A percentile compares a stretch with the other conserved stretches of the same genome.
phyloP scores from a whole-genome alignment of 2,329 filamentous ascomycete genomes.

The Grosmannia clavigera region DNA sequence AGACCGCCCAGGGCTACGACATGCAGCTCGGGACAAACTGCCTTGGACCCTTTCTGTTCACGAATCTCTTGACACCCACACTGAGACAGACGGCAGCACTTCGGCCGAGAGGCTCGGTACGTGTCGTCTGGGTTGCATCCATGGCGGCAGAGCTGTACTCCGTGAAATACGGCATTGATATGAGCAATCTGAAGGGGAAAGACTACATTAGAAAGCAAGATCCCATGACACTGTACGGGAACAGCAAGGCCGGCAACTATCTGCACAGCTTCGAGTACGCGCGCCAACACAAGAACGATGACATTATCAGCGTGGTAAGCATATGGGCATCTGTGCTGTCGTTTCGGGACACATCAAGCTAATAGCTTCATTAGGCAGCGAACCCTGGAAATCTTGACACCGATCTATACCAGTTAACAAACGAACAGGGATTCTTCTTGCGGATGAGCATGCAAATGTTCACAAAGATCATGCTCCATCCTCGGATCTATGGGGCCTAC shows the following conservation, averaged over 20 bases:
- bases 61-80: constrained; percentile 14
- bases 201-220: not conserved
- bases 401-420: constrained; percentile 19
- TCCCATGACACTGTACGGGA: constrained; percentile 3
- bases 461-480: constrained; percentile 8
- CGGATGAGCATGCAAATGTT: not conserved
- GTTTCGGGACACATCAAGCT: not conserved
- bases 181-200: constrained; percentile 4
- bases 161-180: constrained; percentile 5
- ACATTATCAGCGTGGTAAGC: constrained; percentile 6
- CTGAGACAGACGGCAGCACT: constrained; percentile 10
- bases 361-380: constrained; percentile 8
- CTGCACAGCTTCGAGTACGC: constrained; percentile 12
- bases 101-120: constrained; percentile 6
- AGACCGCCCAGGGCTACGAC: constrained; percentile 18
- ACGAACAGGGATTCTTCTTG: constrained; percentile 10
- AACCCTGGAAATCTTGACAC: constrained; percentile 29
- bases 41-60: constrained; percentile 14
- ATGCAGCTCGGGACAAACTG: constrained; percentile 15
- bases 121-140: constrained; percentile 13
- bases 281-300: constrained; percentile 2
- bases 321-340: not conserved
- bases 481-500: constrained; percentile 28
- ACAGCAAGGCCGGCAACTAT: constrained; percentile 12
- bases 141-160: constrained; percentile 10